These are phyloP conservation scores for Pythium brachiatum DNA, from an alignment of 352 stramenopile genomes.

Conservation along the genomic window DNA sequence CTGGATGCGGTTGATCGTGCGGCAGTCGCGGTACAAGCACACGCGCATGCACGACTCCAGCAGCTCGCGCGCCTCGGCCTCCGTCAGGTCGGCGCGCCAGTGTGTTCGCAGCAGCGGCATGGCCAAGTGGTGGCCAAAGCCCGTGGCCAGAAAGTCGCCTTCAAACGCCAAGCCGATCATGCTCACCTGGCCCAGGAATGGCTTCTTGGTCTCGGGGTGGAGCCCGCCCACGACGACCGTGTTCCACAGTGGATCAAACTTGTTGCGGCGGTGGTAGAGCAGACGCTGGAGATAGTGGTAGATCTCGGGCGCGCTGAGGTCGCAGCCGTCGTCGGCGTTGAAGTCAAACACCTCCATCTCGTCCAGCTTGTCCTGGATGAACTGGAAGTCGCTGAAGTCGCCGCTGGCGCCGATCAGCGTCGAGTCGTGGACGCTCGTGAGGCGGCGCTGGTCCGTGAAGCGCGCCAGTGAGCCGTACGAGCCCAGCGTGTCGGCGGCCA, in stretches of 20 bases:
- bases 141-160: constrained; percentile 96
- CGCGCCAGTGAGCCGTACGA: constrained; percentile 97
- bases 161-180: constrained; percentile 98
- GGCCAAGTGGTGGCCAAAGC: constrained; percentile 96
- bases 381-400: constrained; percentile 98
- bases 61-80: constrained; percentile 92
- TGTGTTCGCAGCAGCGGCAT: constrained; percentile 96
- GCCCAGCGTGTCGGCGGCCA: constrained; percentile 97
- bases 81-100: constrained; percentile 91
- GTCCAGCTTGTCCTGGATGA: constrained; percentile 94
- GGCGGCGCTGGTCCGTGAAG: constrained; percentile 93
- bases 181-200: constrained; percentile 95
- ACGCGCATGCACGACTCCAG: constrained; percentile 98
- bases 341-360: constrained; percentile 94
- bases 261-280: constrained; percentile 98
- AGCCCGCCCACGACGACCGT: constrained; percentile 95
- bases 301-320: constrained; percentile 92
- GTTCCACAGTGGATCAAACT: constrained; percentile 99
- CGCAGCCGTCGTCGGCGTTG: constrained; percentile 94
- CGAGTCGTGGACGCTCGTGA: constrained; percentile 84
- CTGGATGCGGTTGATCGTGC: constrained; percentile 97
- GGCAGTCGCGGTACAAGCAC: constrained; percentile 98
- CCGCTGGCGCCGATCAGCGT: constrained; percentile 95
- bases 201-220: constrained; percentile 86
- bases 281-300: constrained; percentile 97